These are phyloP conservation scores for Plantago lanceolata DNA, from an alignment of 305 asterid species.

Conservation along the genomic window DNA sequence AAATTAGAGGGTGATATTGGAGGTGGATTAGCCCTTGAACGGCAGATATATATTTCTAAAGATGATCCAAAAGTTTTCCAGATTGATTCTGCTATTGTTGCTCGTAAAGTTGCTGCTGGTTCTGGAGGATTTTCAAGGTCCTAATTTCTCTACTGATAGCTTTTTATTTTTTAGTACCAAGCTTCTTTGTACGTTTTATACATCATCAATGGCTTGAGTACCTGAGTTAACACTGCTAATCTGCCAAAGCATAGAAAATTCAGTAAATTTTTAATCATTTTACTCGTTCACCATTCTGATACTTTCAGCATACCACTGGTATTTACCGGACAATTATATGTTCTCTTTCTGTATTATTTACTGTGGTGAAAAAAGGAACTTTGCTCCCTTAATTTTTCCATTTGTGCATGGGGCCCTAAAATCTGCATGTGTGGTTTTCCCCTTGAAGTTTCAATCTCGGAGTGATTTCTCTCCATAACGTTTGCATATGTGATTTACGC, in stretches of 20 bases:
- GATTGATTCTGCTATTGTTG: conserved; percentile 70
- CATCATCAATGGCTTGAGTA: not conserved
- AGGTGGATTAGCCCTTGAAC: conserved; percentile 70
- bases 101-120: conserved; percentile 86
- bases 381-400: no score
- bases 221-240: not conserved
- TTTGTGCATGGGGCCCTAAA: no score
- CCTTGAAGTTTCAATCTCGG: no score
- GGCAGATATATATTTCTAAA: conserved; percentile 55
- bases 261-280: not conserved
- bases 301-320: not conserved
- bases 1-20: conserved; percentile 82
- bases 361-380: no score
- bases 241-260: not conserved
- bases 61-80: conserved; percentile 49
- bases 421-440: no score
- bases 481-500: no score
- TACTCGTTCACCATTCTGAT: not conserved
- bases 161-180: not conserved
- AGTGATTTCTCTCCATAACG: no score
- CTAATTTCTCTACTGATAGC: conserved; percentile 9
- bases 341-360: no score
- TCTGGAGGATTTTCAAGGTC: conserved; percentile 98
- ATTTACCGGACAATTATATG: not conserved
- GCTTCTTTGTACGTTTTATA: conserved; percentile 3